phyloP scores from a whole-genome alignment of 2,329 filamentous ascomycete genomes.

The Dothideomycetidae sp. region DNA sequence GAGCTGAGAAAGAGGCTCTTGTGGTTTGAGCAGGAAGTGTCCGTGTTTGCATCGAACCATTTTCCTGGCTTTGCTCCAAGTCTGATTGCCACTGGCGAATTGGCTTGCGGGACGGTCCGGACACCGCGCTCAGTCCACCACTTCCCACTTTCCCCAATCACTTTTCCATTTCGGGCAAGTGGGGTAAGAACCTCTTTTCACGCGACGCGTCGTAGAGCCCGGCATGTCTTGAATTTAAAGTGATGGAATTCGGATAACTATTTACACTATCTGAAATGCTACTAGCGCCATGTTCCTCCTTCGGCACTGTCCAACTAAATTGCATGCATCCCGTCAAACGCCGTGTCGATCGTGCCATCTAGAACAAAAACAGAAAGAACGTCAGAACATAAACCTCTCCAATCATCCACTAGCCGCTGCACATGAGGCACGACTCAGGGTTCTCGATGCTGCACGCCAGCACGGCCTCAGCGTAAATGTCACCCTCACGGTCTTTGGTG shows the following conservation, averaged over 20 bases:
- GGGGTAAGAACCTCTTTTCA: neutral
- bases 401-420: slow-evolving; percentile 55
- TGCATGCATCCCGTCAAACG: slow-evolving; percentile 2
- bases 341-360: slow-evolving; percentile 2
- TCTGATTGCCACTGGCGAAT: too few species aligned
- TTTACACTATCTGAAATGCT: too few species aligned
- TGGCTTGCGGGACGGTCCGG: too few species aligned
- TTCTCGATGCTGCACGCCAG: slow-evolving; percentile 96
- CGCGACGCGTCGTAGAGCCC: neutral
- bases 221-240: neutral
- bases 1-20: neutral
- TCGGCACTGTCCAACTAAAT: too few species aligned
- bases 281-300: too few species aligned
- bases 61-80: too few species aligned
- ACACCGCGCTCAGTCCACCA: too few species aligned
- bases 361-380: slow-evolving; percentile 1
- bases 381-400: neutral
- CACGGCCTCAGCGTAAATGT: slow-evolving; percentile 91
- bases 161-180: neutral
- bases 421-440: slow-evolving; percentile 90
- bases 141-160: neutral
- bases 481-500: slow-evolving; percentile 62
- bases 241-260: neutral
- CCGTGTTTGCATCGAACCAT: slow-evolving; percentile 7
- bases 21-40: neutral